Percentiles rank a stretch among this genome's conserved stretches.
Evolutionary conservation across 139 green algal genomes (phyloP).

Genomic region (Diplosphaera chodatii): DNA sequence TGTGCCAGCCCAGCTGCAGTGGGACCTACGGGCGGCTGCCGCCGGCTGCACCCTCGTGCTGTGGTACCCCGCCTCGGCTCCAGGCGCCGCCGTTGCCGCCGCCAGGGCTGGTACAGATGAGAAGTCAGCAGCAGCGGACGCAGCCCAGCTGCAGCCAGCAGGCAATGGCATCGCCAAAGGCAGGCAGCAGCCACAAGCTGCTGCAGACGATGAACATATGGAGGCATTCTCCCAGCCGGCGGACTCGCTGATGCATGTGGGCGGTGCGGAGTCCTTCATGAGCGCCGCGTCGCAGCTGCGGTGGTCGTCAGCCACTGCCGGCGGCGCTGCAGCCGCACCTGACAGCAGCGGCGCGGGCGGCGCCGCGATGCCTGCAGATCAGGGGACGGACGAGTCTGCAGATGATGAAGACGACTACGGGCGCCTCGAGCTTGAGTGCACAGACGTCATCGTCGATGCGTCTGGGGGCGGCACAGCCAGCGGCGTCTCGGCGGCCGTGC

Average conservation of each 20-base stretch:
- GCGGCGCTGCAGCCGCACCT: no score
- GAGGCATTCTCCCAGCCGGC: neutral
- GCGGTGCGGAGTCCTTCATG: neutral
- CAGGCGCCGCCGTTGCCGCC: no score
- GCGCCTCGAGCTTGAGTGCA: neutral
- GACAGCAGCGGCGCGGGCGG: no score
- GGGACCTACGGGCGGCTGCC: slow-evolving; percentile 4
- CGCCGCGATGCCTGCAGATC: no score
- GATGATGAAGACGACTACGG: neutral
- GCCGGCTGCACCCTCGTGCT: slow-evolving; percentile 12
- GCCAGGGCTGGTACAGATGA: neutral
- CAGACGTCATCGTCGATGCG: neutral
- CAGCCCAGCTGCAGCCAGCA: no score
- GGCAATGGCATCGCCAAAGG: no score
- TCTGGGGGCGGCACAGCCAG: neutral
- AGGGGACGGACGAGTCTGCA: neutral
- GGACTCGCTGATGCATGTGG: neutral
- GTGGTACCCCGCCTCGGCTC: slow-evolving; percentile 14
- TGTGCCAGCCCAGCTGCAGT: neutral
- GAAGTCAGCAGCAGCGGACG: neutral
- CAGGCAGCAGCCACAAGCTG: no score
- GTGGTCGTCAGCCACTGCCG: neutral
- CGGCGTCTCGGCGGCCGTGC: neutral
- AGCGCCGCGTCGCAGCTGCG: neutral
- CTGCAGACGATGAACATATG: no score